Evolutionary conservation across 257 asterid species (phyloP), one percentile per base, ranked within the genome.

Genomic region (Sherardia arvensis): DNA sequence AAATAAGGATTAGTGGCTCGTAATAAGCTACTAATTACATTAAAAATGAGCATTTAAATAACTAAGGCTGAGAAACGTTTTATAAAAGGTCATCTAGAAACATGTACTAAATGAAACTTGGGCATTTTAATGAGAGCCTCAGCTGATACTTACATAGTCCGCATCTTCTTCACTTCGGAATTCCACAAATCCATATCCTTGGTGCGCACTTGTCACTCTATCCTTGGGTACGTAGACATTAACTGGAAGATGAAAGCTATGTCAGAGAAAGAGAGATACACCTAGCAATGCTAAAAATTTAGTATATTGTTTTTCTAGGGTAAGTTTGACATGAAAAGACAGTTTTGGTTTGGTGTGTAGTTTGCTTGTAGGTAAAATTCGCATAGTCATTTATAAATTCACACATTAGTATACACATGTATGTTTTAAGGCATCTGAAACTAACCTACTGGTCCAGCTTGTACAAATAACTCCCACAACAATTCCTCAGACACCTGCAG

Each of bases 151-250:
- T 78, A 88, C 98, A 76, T 91, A 91, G 71, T 91, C 96, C 25
- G 98, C 98, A 83, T 88, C 98, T 81, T 91, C 98, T 80, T 91
- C 98, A 64, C 96, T 83, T 70, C 95, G 85, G 74, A 88, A 91
- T 79, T 88, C 98, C 73, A 88, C 96, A 80, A 88, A 88, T 59
- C 95, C 96, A 53, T 91, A 91, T 23, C 96, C 96, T 78, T 91
- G 95, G 81, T 88, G 98, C 43, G 95, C 86, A 79, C 78, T 85
- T 48, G 98, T 88, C 59, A 91, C 96, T 80, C 96, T 81, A 74
- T 91, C 98, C 77, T 91, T 91, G 61, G 98, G 98, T 68, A 91
- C 98, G 77, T 91, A 91, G 48, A 91, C 98, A 72, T 88, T 91
- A 59, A 91, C 96, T 91, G 76, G 43, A 68, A 30, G 61, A 66